phyloP scores from a whole-genome alignment of 2,329 filamentous ascomycete species.

The Hansfordia pulvinata region DNA sequence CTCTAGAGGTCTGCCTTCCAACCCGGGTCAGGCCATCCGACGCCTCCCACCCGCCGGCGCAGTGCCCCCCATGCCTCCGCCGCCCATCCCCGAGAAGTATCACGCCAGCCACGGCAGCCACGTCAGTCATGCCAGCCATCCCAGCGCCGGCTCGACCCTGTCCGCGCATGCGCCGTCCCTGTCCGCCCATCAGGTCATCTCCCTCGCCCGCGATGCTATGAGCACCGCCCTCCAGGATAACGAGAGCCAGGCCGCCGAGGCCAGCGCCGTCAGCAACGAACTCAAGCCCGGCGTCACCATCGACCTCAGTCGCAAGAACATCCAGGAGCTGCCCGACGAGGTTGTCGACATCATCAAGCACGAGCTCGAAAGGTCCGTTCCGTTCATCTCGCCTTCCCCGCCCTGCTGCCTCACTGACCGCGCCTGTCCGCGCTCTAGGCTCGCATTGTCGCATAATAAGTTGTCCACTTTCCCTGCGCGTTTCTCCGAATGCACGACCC shows the following conservation, averaged over 20 bases:
- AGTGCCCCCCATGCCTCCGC: slow-evolving; percentile 26
- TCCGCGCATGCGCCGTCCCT: slow-evolving; percentile 33
- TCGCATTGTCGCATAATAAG: slow-evolving; percentile 72
- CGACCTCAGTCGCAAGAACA: slow-evolving; percentile 63
- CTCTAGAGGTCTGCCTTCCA: slow-evolving; percentile 20
- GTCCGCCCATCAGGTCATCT: slow-evolving; percentile 50
- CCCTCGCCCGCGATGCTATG: slow-evolving; percentile 53
- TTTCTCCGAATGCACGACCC: slow-evolving; percentile 62
- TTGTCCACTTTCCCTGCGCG: slow-evolving; percentile 55
- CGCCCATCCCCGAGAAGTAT: slow-evolving; percentile 35
- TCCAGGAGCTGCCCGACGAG: slow-evolving; percentile 57
- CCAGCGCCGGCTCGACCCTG: slow-evolving; percentile 26
- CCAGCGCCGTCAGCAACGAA: slow-evolving; percentile 42
- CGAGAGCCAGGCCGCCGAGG: slow-evolving; percentile 46
- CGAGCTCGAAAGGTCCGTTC: slow-evolving; percentile 53
- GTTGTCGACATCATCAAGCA: slow-evolving; percentile 63
- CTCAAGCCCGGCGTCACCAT: slow-evolving; percentile 63
- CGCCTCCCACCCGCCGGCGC: slow-evolving; percentile 21
- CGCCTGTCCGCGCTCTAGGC: slow-evolving; percentile 27
- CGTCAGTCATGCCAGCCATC: slow-evolving; percentile 12
- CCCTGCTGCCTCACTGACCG: slow-evolving; percentile 7
- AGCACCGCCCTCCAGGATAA: slow-evolving; percentile 53
- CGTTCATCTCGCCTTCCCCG: not conserved
- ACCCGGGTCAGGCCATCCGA: too few species aligned
- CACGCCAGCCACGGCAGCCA: slow-evolving; percentile 9